phyloP scores from a whole-genome alignment of 148 eudicot genomes.

The Polygonum maritimum region DNA sequence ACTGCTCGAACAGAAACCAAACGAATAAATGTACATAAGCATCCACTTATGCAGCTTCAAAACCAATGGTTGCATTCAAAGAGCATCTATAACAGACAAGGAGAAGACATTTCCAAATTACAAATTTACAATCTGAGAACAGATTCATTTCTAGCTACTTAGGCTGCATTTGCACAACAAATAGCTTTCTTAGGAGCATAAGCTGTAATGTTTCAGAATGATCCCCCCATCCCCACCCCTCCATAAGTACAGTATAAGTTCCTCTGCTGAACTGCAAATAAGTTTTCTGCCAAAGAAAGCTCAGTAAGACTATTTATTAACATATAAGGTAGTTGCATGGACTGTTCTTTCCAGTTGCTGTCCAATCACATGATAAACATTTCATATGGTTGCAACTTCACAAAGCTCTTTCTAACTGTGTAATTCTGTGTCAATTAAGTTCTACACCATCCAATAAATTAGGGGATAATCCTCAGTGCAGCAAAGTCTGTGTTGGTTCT shows the following conservation, averaged over 20 bases:
- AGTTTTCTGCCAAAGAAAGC: neutral
- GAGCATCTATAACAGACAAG: neutral
- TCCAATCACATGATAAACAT: neutral
- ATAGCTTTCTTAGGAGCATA: neutral
- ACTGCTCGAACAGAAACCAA: neutral
- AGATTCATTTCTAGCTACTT: too few species aligned
- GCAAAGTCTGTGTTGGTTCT: neutral
- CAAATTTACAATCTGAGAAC: too few species aligned
- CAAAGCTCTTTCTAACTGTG: neutral
- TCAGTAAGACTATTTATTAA: neutral
- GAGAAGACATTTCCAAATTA: too few species aligned
- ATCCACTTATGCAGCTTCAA: neutral
- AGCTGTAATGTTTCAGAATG: neutral
- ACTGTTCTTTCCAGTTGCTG: neutral
- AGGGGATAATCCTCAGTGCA: neutral
- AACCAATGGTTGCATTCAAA: neutral
- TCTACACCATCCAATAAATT: conserved; percentile 4
- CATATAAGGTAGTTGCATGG: neutral
- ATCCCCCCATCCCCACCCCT: neutral
- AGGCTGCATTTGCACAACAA: neutral
- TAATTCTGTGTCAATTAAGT: neutral
- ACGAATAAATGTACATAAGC: neutral
- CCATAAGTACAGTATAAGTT: neutral
- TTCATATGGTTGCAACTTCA: neutral
- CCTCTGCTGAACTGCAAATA: neutral